A percentile compares a stretch with the other conserved stretches of the same genome.
Conservation (phyloP, 306 rosid species). For the Cucumis melo region DNA sequence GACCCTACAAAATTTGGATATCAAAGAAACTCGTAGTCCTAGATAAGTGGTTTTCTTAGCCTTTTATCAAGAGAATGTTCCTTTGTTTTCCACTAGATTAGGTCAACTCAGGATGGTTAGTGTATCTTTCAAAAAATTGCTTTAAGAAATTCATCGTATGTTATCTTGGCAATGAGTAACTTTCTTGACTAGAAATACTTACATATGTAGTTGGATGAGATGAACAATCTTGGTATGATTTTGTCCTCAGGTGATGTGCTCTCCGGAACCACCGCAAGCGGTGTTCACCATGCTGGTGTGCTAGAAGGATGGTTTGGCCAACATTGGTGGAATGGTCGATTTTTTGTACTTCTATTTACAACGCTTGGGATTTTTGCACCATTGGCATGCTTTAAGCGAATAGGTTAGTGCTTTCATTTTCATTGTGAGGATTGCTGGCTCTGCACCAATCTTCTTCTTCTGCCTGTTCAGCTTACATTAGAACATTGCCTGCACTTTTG, state of each 20-base stretch:
- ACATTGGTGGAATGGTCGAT: conserved; percentile 34
- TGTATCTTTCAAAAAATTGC: background rate
- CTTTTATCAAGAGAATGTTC: too few species aligned
- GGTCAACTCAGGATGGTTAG: too few species aligned
- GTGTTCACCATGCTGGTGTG: conserved; percentile 26
- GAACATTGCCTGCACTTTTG: background rate
- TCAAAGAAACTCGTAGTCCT: too few species aligned
- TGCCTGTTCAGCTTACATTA: background rate
- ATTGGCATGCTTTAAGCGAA: conserved; percentile 22
- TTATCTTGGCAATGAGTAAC: background rate
- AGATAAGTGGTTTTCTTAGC: too few species aligned
- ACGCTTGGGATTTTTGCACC: conserved; percentile 21
- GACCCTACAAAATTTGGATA: too few species aligned
- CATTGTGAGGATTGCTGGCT: background rate
- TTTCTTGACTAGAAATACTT: background rate
- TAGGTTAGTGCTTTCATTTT: conserved; percentile 15
- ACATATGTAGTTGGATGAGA: background rate
- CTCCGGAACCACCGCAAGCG: conserved; percentile 21
- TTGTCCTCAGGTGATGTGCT: conserved; percentile 15
- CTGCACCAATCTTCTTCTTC: background rate
- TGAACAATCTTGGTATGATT: background rate
- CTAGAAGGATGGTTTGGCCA: conserved; percentile 30
- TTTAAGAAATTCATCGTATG: background rate
- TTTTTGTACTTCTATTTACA: conserved; percentile 19
- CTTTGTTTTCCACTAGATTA: too few species aligned